Conservation (phyloP, 23 red algal species). For the Chondrus crispus region DNA sequence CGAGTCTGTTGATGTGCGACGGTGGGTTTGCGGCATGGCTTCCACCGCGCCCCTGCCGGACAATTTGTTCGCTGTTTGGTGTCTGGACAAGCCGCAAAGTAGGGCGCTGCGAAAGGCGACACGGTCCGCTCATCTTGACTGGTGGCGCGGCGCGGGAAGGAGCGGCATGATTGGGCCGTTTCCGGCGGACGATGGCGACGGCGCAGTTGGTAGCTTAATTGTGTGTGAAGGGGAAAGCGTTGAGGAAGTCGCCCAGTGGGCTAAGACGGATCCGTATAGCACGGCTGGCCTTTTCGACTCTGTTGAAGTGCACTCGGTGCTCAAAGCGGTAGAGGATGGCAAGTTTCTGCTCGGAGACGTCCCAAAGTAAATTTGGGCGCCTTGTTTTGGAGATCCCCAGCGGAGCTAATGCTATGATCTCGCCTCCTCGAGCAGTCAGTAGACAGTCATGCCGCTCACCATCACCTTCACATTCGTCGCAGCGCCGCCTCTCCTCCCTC, state of each 20-base stretch:
- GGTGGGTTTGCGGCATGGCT: constrained; percentile 16
- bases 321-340: no score
- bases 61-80: constrained; percentile 31
- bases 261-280: constrained; percentile 68
- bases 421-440: no score
- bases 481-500: no score
- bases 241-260: constrained; percentile 73
- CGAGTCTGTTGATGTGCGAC: constrained; percentile 38
- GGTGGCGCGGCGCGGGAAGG: constrained; percentile 25
- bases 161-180: constrained; percentile 61
- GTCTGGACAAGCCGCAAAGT: background rate
- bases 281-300: constrained; percentile 57
- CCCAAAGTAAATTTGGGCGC: no score
- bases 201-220: constrained; percentile 67
- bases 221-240: constrained; percentile 46
- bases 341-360: no score
- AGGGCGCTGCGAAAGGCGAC: constrained; percentile 12
- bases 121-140: constrained; percentile 37
- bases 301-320: constrained; percentile 54
- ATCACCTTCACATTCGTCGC: no score
- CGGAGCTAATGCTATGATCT: no score
- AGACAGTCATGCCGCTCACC: no score
- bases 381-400: no score
- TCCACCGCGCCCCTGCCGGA: background rate
- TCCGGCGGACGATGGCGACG: constrained; percentile 10